phyloP scores from a whole-genome alignment of 2,329 filamentous ascomycete species.

The Ophiostoma montium region DNA sequence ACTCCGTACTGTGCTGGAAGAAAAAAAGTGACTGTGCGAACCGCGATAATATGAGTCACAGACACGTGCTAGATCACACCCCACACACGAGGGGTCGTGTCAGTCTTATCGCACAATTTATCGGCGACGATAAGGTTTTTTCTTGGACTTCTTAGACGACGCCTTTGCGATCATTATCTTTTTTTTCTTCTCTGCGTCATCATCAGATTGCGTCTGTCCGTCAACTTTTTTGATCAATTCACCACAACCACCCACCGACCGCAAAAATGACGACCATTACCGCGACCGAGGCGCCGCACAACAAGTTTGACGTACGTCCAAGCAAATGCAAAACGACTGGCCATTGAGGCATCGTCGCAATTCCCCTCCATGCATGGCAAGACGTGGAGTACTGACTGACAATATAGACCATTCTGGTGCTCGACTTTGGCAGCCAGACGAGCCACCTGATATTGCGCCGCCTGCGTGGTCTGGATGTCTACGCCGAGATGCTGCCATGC shows the following conservation, averaged over 20 bases:
- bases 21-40: too few species aligned
- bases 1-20: too few species aligned
- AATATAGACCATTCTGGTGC: conserved; percentile 49
- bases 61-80: background rate
- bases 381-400: background rate
- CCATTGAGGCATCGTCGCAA: background rate
- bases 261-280: conserved; percentile 4
- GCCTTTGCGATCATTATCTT: background rate
- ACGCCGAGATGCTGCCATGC: conserved; percentile 78
- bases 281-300: conserved; percentile 7
- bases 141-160: background rate
- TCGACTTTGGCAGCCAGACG: conserved; percentile 60
- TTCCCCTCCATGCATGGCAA: background rate
- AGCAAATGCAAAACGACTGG: background rate
- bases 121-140: conserved; percentile 2
- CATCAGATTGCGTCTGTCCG: background rate
- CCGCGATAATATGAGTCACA: too few species aligned
- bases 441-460: conserved; percentile 63
- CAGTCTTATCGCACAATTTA: background rate
- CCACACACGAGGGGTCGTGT: background rate
- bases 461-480: conserved; percentile 56
- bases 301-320: conserved; percentile 9
- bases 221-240: background rate
- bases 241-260: background rate
- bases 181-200: background rate